phyloP scores from a whole-genome alignment of 768 basidiomycete genomes.

The Xerocomus spinulosus region DNA sequence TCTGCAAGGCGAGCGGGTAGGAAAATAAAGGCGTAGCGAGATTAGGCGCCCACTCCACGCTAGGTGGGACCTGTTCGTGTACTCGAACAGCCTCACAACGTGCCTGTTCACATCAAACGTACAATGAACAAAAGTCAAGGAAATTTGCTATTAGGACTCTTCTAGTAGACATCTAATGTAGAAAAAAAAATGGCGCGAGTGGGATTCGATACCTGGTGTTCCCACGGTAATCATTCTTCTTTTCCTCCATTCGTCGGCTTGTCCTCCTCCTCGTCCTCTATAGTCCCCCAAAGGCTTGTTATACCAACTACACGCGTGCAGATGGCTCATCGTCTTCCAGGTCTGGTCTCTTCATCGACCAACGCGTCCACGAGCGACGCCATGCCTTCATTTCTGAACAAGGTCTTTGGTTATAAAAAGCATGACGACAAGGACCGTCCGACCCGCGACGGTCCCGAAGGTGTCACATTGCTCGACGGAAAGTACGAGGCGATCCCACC shows the following conservation, averaged over 20 bases:
- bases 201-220: slow-evolving; percentile 5
- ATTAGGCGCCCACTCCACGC: slow-evolving; percentile 15
- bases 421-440: slow-evolving; percentile 47
- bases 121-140: too few relatives aligned
- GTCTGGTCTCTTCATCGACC: slow-evolving; percentile 3
- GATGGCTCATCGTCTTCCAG: slow-evolving; percentile 7
- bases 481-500: slow-evolving; percentile 68
- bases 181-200: neutral
- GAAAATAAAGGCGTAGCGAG: neutral
- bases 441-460: slow-evolving; percentile 34
- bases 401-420: slow-evolving; percentile 73
- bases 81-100: slow-evolving; percentile 22
- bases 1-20: too few relatives aligned
- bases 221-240: slow-evolving; percentile 10
- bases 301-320: neutral
- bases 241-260: slow-evolving; percentile 2
- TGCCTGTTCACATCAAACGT: slow-evolving; percentile 22
- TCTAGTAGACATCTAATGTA: too few relatives aligned
- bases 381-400: slow-evolving; percentile 69
- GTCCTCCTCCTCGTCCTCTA: neutral
- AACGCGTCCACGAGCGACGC: slow-evolving; percentile 12
- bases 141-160: too few relatives aligned
- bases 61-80: neutral
- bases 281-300: neutral
- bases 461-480: slow-evolving; percentile 59